Percentiles rank a stretch among this genome's conserved stretches.
Conservation (phyloP, 192 early-diverging fungal species). For the Oehlia diaphana region DNA sequence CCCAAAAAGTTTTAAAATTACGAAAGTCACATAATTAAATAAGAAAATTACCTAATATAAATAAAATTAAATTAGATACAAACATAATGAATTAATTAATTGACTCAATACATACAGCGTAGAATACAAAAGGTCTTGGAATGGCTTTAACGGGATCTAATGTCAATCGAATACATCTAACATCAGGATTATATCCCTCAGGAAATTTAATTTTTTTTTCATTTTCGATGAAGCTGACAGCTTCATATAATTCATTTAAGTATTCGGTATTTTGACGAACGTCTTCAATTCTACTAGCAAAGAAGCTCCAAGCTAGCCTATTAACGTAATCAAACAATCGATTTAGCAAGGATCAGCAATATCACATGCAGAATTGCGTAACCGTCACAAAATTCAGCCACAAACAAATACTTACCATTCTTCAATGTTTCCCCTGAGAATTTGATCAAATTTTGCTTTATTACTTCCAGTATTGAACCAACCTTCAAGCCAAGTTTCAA, state of each 20-base stretch:
- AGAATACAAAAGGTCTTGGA: conserved; percentile 60
- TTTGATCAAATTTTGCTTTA: neutral
- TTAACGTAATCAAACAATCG: neutral
- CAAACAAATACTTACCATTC: conserved; percentile 12
- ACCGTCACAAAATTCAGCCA: no score
- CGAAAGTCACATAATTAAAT: neutral
- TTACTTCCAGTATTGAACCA: conserved; percentile 10
- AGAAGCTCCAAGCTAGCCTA: conserved; percentile 60
- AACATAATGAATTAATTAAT: neutral
- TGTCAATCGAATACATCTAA: conserved; percentile 55
- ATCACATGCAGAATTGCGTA: neutral
- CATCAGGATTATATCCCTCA: conserved; percentile 41
- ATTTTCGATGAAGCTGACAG: conserved; percentile 39
- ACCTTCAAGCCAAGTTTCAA: conserved; percentile 15
- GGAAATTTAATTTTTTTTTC: conserved; percentile 42
- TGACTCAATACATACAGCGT: conserved; percentile 38
- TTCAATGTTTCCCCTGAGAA: neutral
- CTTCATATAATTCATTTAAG: conserved; percentile 44
- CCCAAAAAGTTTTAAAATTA: conserved; percentile 16
- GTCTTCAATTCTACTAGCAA: conserved; percentile 39
- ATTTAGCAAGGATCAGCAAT: neutral
- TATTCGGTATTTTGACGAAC: conserved; percentile 34
- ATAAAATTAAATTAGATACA: neutral
- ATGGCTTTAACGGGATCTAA: conserved; percentile 56
- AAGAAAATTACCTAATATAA: neutral